Evolutionary conservation across 2,329 filamentous ascomycete genomes (phyloP).

Genomic region (Epichloe aotearoae): DNA sequence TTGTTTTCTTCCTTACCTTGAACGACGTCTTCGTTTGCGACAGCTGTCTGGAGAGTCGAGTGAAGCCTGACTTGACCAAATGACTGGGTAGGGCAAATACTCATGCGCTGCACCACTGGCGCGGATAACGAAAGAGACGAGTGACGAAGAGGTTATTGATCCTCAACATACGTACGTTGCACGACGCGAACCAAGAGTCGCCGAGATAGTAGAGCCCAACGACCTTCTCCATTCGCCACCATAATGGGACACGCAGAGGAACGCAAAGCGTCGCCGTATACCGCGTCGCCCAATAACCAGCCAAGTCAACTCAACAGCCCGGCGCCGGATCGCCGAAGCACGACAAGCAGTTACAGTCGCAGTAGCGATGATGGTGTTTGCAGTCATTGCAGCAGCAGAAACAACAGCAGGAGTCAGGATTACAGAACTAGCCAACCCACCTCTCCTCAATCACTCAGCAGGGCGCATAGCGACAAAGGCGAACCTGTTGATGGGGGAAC

Average conservation of each 20-base stretch:
- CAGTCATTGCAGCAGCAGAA: conserved; percentile 10
- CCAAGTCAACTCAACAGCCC: conserved; percentile 2
- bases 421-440: not conserved
- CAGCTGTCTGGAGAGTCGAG: not conserved
- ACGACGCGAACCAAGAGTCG: not conserved
- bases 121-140: not conserved
- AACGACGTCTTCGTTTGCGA: not conserved
- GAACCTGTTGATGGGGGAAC: not conserved
- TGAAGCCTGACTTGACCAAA: not conserved
- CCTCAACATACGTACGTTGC: not conserved
- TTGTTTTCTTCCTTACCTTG: not conserved
- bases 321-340: conserved; percentile 9
- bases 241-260: conserved; percentile 4
- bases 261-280: not conserved
- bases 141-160: not conserved
- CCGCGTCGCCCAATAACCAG: not conserved
- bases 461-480: conserved; percentile 4
- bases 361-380: conserved; percentile 5
- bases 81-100: not conserved
- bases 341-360: conserved; percentile 4
- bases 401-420: conserved; percentile 3
- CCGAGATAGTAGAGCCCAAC: not conserved
- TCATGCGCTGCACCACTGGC: not conserved
- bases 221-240: not conserved
- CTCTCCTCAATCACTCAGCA: conserved; percentile 2